Evolutionary conservation across 148 eudicot species (phyloP).

Genomic region (Talinum fruticosum): DNA sequence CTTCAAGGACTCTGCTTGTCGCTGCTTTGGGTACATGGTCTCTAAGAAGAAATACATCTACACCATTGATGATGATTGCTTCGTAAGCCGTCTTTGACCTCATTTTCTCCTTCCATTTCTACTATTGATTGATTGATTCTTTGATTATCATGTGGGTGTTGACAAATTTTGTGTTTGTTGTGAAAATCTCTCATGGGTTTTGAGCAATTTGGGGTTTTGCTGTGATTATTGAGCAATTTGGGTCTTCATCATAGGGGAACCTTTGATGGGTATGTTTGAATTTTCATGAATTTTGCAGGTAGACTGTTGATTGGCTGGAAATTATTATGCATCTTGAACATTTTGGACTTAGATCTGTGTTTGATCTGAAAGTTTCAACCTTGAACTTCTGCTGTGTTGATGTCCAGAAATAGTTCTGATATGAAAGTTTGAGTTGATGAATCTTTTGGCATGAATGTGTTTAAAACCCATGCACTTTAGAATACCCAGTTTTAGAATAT

Average conservation of each 20-base stretch:
- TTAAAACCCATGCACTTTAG: background rate
- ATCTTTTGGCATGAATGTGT: background rate
- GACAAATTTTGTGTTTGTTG: background rate
- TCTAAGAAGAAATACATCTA: slow-evolving; percentile 86
- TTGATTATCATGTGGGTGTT: slow-evolving; percentile 11
- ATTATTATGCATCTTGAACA: background rate
- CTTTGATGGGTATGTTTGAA: slow-evolving; percentile 13
- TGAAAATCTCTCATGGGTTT: slow-evolving; percentile 5
- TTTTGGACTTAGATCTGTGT: background rate
- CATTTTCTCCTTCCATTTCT: background rate
- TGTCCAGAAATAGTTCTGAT: background rate
- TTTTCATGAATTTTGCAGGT: background rate
- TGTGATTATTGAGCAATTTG: background rate
- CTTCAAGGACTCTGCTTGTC: slow-evolving; percentile 85
- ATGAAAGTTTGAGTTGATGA: background rate
- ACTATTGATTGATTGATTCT: background rate
- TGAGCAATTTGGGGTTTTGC: background rate
- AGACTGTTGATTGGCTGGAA: background rate
- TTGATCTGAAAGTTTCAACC: background rate
- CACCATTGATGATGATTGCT: slow-evolving; percentile 92
- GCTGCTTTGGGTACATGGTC: slow-evolving; percentile 82
- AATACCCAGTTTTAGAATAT: background rate
- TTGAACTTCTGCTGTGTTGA: background rate
- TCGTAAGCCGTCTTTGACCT: slow-evolving; percentile 41
- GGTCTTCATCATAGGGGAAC: background rate